A percentile compares a stretch with the other conserved stretches of the same genome.
phyloP scores from a whole-genome alignment of 1,284 basidiomycete genomes.

The Ceratobasidium sp. region DNA sequence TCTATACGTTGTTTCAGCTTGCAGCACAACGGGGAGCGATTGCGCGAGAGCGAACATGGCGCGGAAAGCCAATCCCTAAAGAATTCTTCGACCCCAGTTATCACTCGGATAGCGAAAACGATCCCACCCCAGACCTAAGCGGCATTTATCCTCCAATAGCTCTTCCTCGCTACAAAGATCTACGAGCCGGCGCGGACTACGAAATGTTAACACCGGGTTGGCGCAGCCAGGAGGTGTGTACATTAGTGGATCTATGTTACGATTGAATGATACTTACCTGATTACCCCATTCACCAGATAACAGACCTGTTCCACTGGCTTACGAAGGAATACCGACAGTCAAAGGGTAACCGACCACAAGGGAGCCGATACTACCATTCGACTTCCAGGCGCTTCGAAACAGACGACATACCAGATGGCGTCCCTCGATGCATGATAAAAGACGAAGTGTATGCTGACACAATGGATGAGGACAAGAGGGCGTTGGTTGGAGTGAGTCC shows the following conservation, averaged over 20 bases:
- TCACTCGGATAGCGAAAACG: conserved; percentile 33
- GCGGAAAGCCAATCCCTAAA: conserved; percentile 26
- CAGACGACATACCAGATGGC: conserved; percentile 37
- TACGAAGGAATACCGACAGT: conserved; percentile 24
- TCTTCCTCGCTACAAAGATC: conserved; percentile 2
- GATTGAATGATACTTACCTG: not conserved
- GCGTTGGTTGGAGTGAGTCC: conserved; percentile 20
- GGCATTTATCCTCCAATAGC: not conserved
- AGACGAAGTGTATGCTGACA: conserved; percentile 2
- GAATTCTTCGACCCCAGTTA: conserved; percentile 29
- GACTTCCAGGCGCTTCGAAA: conserved; percentile 17
- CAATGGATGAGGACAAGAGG: conserved; percentile 27
- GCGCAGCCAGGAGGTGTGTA: conserved; percentile 32
- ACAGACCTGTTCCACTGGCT: conserved; percentile 37
- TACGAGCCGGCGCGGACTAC: conserved; percentile 20
- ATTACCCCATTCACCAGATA: conserved; percentile 17
- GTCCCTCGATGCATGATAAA: conserved; percentile 33
- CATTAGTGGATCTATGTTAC: not conserved
- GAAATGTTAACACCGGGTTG: conserved; percentile 36
- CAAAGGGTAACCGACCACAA: conserved; percentile 30
- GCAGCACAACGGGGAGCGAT: conserved; percentile 8
- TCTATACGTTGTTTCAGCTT: conserved; percentile 18
- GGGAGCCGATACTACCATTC: conserved; percentile 27
- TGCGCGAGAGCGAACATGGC: conserved; percentile 26
- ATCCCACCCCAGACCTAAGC: conserved; percentile 21